Conservation (phyloP, 2,329 filamentous ascomycete species). For the Drechslerella coelobrocha region DNA sequence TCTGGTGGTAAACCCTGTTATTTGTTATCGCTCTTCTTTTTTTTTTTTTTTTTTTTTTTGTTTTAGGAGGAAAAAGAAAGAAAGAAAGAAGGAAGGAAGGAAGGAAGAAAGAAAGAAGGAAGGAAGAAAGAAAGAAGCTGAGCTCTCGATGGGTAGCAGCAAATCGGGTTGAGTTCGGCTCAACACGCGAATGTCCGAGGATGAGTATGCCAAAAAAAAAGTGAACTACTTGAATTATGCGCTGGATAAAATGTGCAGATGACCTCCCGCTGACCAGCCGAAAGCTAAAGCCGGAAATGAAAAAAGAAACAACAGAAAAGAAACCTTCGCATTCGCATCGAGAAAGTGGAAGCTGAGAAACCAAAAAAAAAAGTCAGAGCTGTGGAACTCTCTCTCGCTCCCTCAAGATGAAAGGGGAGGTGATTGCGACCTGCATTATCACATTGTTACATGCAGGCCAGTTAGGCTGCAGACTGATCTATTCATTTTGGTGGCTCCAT, state of each 20-base stretch:
- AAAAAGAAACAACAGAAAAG: conserved; percentile 5
- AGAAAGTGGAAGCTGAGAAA: no score
- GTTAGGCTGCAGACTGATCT: not conserved
- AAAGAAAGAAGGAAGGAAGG: no score
- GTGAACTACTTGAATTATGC: not conserved
- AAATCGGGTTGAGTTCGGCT: no score
- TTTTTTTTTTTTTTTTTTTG: no score
- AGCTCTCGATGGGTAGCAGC: no score
- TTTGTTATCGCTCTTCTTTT: no score
- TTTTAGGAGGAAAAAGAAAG: no score
- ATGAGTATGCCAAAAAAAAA: not conserved
- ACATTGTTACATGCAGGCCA: not conserved
- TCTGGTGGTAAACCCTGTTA: no score
- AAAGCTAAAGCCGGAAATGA: conserved; percentile 4
- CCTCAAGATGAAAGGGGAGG: not conserved
- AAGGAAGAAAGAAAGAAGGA: no score
- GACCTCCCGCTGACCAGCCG: conserved; percentile 38
- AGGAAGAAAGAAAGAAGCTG: no score
- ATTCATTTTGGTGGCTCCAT: not conserved
- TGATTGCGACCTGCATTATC: conserved; percentile 16
- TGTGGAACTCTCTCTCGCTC: no score
- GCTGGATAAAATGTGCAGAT: conserved; percentile 12
- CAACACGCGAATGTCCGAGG: not conserved
- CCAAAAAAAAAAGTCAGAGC: no score
- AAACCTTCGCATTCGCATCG: conserved; percentile 19